Evolutionary conservation across 495 filamentous ascomycete genomes (phyloP).

Genomic region (Neurospora terricola): DNA sequence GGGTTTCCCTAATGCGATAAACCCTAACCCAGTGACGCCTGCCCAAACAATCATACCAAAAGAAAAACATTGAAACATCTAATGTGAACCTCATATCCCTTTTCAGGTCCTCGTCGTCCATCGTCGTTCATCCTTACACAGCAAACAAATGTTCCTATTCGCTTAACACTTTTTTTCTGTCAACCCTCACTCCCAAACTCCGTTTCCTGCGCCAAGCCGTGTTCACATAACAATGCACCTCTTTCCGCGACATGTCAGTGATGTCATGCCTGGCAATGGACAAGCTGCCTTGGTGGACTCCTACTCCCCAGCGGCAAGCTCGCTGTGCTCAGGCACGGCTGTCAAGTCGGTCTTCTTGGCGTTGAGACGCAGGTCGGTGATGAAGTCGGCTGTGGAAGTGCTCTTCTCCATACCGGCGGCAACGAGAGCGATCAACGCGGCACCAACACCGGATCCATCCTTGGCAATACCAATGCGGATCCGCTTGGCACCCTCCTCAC

Average conservation of each 20-base stretch:
- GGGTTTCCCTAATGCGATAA: background rate
- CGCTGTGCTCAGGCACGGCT: constrained; percentile 12
- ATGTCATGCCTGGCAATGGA: background rate
- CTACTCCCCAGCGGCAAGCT: constrained; percentile 18
- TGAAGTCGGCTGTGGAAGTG: constrained; percentile 7
- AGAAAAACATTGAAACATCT: background rate
- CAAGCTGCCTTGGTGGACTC: constrained; percentile 1
- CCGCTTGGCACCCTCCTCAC: constrained; percentile 60
- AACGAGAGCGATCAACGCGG: constrained; percentile 80
- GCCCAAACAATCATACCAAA: background rate
- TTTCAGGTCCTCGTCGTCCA: background rate
- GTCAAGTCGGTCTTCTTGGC: constrained; percentile 11
- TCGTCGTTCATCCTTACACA: background rate
- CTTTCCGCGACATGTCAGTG: background rate
- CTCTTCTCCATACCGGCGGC: constrained; percentile 42
- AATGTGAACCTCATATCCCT: background rate
- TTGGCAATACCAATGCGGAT: constrained; percentile 88
- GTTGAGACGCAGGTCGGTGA: constrained; percentile 14
- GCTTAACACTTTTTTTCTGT: background rate
- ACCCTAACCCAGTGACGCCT: background rate
- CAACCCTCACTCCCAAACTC: background rate
- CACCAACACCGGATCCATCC: constrained; percentile 87
- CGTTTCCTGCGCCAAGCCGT: background rate
- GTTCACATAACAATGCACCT: constrained; percentile 13
- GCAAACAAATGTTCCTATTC: background rate